Conservation (phyloP, 2,329 filamentous ascomycete species). For the Cryphonectria radicalis region DNA sequence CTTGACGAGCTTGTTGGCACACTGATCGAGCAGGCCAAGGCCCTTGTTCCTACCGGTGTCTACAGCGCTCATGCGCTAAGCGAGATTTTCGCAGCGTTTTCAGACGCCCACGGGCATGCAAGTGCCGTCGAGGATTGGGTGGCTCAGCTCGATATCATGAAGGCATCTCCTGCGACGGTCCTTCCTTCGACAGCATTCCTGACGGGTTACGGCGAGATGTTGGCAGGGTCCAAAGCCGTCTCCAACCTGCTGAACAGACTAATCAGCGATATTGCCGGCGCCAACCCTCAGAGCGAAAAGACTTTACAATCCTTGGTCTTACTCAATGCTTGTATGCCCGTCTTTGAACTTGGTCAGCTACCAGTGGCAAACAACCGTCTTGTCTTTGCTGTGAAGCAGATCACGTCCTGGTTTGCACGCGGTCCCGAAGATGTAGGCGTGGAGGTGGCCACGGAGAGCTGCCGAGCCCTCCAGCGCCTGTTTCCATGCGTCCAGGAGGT, state of each 20-base stretch:
- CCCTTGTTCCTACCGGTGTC: slow-evolving; percentile 48
- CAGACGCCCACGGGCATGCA: slow-evolving; percentile 52
- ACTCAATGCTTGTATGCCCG: slow-evolving; percentile 54
- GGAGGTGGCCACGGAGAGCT: slow-evolving; percentile 53
- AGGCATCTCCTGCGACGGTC: slow-evolving; percentile 49
- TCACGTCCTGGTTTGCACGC: slow-evolving; percentile 70
- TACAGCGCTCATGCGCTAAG: slow-evolving; percentile 59
- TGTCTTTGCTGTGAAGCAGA: slow-evolving; percentile 80
- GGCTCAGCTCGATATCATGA: slow-evolving; percentile 50
- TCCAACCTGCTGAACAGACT: slow-evolving; percentile 63
- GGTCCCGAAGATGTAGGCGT: slow-evolving; percentile 45
- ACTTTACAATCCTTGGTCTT: slow-evolving; percentile 56
- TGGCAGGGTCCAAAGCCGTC: slow-evolving; percentile 52
- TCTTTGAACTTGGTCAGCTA: slow-evolving; percentile 57
- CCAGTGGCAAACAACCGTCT: slow-evolving; percentile 70
- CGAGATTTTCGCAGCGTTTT: slow-evolving; percentile 52
- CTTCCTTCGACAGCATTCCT: slow-evolving; percentile 56
- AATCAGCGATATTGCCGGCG: slow-evolving; percentile 62
- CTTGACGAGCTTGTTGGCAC: slow-evolving; percentile 48
- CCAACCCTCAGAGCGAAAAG: slow-evolving; percentile 47
- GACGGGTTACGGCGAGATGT: slow-evolving; percentile 54
- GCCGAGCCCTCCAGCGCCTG: slow-evolving; percentile 62
- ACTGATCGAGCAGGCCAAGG: slow-evolving; percentile 48
- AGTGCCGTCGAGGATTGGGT: slow-evolving; percentile 53
- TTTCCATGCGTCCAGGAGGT: slow-evolving; percentile 78